Conservation (phyloP, 2,329 filamentous ascomycete species). For the Xylaria sp. region DNA sequence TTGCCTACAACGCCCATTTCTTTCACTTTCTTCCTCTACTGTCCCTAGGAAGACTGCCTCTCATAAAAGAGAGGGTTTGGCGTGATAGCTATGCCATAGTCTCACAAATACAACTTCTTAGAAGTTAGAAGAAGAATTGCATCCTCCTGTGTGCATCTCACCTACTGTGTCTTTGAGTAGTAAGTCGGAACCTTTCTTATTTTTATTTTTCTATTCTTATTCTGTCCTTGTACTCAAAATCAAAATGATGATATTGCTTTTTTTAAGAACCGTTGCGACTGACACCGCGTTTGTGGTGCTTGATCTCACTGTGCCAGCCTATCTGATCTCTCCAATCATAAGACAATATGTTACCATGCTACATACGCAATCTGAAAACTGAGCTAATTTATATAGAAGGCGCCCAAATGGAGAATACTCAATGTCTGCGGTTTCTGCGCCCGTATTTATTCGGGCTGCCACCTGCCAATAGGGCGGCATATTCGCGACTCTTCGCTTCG, state of each 20-base stretch:
- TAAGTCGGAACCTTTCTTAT: slow-evolving; percentile 9
- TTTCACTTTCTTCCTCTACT: not conserved
- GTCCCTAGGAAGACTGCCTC: not conserved
- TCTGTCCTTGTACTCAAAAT: not conserved
- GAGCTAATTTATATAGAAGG: slow-evolving; percentile 33
- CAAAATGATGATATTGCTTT: slow-evolving; percentile 56
- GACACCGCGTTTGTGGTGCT: slow-evolving; percentile 54
- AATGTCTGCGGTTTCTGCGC: slow-evolving; percentile 58
- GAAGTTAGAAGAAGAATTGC: not conserved
- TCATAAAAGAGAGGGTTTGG: not conserved
- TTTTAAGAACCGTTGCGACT: slow-evolving; percentile 65
- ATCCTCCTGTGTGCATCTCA: too few species aligned
- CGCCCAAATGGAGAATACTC: slow-evolving; percentile 50
- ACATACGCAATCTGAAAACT: not conserved
- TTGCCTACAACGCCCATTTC: not conserved
- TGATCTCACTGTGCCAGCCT: slow-evolving; percentile 60
- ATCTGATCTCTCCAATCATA: slow-evolving; percentile 45
- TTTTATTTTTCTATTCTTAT: too few species aligned
- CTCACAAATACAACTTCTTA: too few species aligned
- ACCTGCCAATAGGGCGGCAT: slow-evolving; percentile 46
- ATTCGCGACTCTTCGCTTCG: slow-evolving; percentile 55
- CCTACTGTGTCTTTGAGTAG: not conserved
- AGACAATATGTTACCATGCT: slow-evolving; percentile 1
- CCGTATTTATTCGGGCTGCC: slow-evolving; percentile 57
- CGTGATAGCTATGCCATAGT: too few species aligned